Percentiles rank a stretch among this genome's conserved stretches.
Conservation (phyloP, 2,329 filamentous ascomycete species). For the Pseudogymnoascus sp. region DNA sequence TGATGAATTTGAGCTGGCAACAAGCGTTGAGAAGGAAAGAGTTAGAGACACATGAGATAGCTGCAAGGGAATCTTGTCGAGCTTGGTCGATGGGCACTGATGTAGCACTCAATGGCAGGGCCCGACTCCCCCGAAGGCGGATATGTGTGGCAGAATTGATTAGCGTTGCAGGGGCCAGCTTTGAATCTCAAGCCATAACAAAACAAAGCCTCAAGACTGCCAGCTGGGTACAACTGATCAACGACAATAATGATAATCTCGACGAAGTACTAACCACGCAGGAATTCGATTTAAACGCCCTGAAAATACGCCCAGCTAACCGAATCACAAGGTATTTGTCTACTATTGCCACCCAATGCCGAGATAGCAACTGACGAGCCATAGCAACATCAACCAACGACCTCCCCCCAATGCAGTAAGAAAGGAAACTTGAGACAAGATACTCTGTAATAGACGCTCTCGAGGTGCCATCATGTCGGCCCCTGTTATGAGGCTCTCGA, state of each 20-base stretch:
- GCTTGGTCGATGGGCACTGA: conserved; percentile 1
- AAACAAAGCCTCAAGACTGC: conserved; percentile 2
- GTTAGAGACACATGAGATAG: neutral
- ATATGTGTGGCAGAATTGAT: conserved; percentile 5
- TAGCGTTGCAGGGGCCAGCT: conserved; percentile 1
- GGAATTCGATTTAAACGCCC: neutral
- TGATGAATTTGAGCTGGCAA: neutral
- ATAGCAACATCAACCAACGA: neutral
- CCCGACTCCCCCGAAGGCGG: conserved; percentile 5
- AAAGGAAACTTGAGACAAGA: neutral
- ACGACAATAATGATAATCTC: conserved; percentile 6
- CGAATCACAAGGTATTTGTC: neutral
- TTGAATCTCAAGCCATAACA: conserved; percentile 8
- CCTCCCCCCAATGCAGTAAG: neutral
- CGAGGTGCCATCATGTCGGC: neutral
- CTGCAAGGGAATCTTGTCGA: conserved; percentile 4
- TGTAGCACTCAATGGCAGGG: neutral
- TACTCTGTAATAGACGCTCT: neutral
- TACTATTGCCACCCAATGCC: neutral
- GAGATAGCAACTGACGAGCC: neutral
- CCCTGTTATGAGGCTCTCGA: neutral
- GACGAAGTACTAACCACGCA: conserved; percentile 7
- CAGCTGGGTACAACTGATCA: neutral
- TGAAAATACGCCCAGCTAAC: neutral
- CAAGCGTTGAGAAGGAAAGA: neutral